Evolutionary conservation across 805 yeast species (phyloP).

Genomic region (Clavispora asparagi): DNA sequence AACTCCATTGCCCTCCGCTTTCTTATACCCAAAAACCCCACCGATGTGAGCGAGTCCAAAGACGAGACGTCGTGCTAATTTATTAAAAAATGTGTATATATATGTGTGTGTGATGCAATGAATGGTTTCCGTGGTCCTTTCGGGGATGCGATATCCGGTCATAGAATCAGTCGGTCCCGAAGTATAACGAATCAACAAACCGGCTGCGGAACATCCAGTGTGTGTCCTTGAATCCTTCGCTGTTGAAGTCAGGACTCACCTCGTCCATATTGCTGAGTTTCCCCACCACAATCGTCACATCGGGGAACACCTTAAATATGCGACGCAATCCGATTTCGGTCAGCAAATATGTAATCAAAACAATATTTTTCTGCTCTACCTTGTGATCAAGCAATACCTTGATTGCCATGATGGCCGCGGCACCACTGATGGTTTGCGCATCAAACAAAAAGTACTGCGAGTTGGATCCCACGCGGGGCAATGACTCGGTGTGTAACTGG

Average conservation of each 20-base stretch:
- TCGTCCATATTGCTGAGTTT: slow-evolving; percentile 43
- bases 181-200: slow-evolving; percentile 71
- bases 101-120: not conserved
- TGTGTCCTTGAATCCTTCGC: slow-evolving; percentile 39
- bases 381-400: slow-evolving; percentile 83
- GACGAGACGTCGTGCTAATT: not conserved
- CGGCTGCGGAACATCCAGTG: slow-evolving; percentile 62
- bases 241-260: slow-evolving; percentile 21
- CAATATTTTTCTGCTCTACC: slow-evolving; percentile 54
- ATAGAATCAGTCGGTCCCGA: slow-evolving; percentile 48
- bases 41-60: not conserved
- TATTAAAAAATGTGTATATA: not conserved
- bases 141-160: too few species aligned
- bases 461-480: slow-evolving; percentile 43
- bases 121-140: not conserved
- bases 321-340: slow-evolving; percentile 75
- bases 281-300: slow-evolving; percentile 66
- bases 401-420: slow-evolving; percentile 91
- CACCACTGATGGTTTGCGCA: slow-evolving; percentile 87
- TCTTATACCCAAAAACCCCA: slow-evolving; percentile 1
- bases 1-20: slow-evolving; percentile 3
- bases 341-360: slow-evolving; percentile 67
- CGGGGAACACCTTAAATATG: slow-evolving; percentile 67
- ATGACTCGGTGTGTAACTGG: slow-evolving; percentile 72
- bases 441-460: slow-evolving; percentile 67